phyloP scores from a whole-genome alignment of 1,284 basidiomycete genomes.

The Ceratobasidium sp. region DNA sequence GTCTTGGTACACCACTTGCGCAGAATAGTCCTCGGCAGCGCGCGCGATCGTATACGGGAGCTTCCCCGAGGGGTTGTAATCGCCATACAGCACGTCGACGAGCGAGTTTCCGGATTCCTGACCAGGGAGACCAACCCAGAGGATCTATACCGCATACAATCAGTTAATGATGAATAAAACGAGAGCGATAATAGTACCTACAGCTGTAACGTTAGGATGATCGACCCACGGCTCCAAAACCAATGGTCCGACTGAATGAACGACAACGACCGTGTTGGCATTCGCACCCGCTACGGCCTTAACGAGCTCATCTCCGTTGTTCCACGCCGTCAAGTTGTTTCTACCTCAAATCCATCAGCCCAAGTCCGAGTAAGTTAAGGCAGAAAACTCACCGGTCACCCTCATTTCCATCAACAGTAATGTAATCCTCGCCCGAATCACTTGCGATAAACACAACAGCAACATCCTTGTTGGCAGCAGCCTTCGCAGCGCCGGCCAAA shows the following conservation, averaged over 20 bases:
- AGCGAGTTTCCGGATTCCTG: conserved; percentile 76
- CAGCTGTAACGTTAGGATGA: conserved; percentile 79
- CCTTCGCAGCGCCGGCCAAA: conserved; percentile 50
- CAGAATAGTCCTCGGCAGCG: conserved; percentile 73
- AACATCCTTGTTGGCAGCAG: conserved; percentile 55
- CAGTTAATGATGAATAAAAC: conserved; percentile 48
- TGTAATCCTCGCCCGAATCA: conserved; percentile 61
- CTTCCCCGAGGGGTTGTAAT: conserved; percentile 79
- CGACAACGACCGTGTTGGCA: conserved; percentile 67
- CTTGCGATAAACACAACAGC: conserved; percentile 60
- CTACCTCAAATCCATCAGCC: conserved; percentile 42
- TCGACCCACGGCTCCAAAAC: conserved; percentile 68
- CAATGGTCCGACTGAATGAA: conserved; percentile 65
- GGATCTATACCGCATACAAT: conserved; percentile 53
- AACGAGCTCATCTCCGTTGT: conserved; percentile 65
- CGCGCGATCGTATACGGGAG: conserved; percentile 88
- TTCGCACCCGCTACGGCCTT: conserved; percentile 64
- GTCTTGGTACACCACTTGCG: conserved; percentile 40
- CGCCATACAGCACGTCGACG: conserved; percentile 78
- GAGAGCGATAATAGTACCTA: conserved; percentile 49
- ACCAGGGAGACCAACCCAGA: conserved; percentile 71
- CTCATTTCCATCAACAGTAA: conserved; percentile 59
- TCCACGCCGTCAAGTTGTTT: conserved; percentile 65
- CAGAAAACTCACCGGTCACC: conserved; percentile 55
- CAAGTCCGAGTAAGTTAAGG: not conserved